These are phyloP conservation scores for Linanthus parryae DNA, from an alignment of 148 eudicot species.

Conservation along the genomic window DNA sequence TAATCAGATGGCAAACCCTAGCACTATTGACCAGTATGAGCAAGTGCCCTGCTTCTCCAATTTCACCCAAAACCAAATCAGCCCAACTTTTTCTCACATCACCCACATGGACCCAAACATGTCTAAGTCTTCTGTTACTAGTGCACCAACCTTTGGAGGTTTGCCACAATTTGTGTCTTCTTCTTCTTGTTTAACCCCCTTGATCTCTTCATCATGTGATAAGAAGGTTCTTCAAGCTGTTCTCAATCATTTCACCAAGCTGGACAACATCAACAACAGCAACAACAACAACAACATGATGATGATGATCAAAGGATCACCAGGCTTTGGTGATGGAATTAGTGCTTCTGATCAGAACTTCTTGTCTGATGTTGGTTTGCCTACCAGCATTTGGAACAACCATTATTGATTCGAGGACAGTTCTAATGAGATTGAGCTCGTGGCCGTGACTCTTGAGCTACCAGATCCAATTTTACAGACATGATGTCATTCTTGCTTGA, in stretches of 20 bases:
- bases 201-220: constrained; percentile 28
- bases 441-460: too few relatives aligned
- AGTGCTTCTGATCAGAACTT: constrained; percentile 61
- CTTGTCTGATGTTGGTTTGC: constrained; percentile 50
- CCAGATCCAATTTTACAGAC: too few relatives aligned
- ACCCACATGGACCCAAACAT: constrained; percentile 17
- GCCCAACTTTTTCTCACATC: constrained; percentile 18
- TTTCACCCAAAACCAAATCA: constrained; percentile 20
- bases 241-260: constrained; percentile 45
- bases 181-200: constrained; percentile 8
- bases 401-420: constrained; percentile 24
- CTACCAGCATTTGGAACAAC: constrained; percentile 46
- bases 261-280: constrained; percentile 19
- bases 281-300: too few relatives aligned
- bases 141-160: constrained; percentile 11
- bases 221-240: constrained; percentile 47
- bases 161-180: constrained; percentile 7
- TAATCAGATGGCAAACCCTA: too few relatives aligned
- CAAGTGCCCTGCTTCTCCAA: constrained; percentile 51
- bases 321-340: constrained; percentile 46
- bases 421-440: not conserved
- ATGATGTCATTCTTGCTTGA: too few relatives aligned
- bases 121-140: too few relatives aligned
- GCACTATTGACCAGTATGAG: constrained; percentile 16
- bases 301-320: constrained; percentile 25